Evolutionary conservation across 1,284 basidiomycete species (phyloP).

Genomic region (Malassezia japonica): DNA sequence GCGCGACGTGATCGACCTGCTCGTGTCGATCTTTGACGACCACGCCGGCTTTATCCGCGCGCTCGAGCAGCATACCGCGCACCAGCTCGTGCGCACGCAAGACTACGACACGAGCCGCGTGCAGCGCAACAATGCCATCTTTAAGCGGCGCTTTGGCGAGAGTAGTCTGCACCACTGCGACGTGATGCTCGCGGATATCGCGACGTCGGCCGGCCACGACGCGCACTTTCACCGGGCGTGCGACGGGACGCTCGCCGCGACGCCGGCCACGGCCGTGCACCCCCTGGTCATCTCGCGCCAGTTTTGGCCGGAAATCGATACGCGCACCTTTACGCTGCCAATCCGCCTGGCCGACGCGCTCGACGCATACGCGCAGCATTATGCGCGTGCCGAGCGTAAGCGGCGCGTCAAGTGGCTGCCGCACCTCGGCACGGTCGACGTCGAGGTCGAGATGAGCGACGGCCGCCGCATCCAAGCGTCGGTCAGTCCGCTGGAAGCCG

Average conservation of each 20-base stretch:
- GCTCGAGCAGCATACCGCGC: constrained; percentile 40
- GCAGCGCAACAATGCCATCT: constrained; percentile 40
- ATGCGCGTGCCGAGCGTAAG: constrained; percentile 22
- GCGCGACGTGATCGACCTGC: constrained; percentile 41
- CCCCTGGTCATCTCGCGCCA: constrained; percentile 40
- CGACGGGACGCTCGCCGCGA: background rate
- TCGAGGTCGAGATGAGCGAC: constrained; percentile 29
- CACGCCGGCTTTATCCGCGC: constrained; percentile 37
- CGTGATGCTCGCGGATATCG: constrained; percentile 44
- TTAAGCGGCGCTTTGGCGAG: constrained; percentile 44
- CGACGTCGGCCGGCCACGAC: constrained; percentile 28
- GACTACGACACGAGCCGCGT: constrained; percentile 29
- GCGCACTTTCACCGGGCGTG: constrained; percentile 19
- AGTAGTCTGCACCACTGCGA: constrained; percentile 39
- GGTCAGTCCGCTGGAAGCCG: constrained; percentile 8
- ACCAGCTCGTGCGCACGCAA: constrained; percentile 34
- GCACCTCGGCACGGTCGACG: constrained; percentile 31
- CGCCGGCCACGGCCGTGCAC: constrained; percentile 19
- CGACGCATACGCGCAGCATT: constrained; percentile 18
- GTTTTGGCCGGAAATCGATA: constrained; percentile 39
- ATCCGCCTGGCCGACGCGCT: constrained; percentile 24
- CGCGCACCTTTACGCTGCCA: constrained; percentile 27
- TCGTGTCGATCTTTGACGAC: constrained; percentile 46
- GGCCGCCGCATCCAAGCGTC: constrained; percentile 17
- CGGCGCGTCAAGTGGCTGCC: constrained; percentile 30